These are phyloP conservation scores for Hordeum pubiflorum DNA, from an alignment of 202 grass and related monocot species.

Conservation along the genomic window DNA sequence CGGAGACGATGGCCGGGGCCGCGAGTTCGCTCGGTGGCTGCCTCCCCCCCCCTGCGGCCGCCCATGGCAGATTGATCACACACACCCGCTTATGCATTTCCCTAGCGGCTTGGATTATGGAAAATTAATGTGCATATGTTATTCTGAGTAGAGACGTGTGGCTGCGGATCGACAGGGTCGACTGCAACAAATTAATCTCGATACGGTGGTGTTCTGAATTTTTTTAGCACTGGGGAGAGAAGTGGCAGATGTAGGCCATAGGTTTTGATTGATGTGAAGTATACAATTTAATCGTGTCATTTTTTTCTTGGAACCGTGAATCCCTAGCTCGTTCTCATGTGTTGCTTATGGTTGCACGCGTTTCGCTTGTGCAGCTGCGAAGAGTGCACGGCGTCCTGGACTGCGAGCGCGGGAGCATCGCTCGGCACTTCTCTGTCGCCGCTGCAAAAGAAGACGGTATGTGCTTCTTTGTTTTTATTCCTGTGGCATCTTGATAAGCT, in stretches of 20 bases:
- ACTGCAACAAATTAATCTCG: neutral
- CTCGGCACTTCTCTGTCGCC: constrained; percentile 10
- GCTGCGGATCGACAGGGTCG: too few species aligned
- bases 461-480: neutral
- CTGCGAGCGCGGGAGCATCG: neutral
- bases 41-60: neutral
- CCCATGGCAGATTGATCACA: neutral
- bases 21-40: neutral
- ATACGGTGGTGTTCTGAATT: neutral
- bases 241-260: neutral
- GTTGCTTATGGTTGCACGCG: neutral
- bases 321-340: neutral
- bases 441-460: neutral
- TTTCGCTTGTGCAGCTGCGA: constrained; percentile 2
- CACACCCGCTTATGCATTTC: neutral
- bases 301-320: neutral
- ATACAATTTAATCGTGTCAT: neutral
- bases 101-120: neutral
- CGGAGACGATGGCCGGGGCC: neutral
- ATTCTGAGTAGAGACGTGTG: too few species aligned
- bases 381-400: constrained; percentile 15
- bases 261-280: neutral
- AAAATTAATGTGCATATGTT: neutral
- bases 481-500: neutral
- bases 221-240: neutral